A percentile compares a stretch with the other conserved stretches of the same genome.
Evolutionary conservation across 148 eudicot genomes (phyloP).

Genomic region (Agrostemma githago): DNA sequence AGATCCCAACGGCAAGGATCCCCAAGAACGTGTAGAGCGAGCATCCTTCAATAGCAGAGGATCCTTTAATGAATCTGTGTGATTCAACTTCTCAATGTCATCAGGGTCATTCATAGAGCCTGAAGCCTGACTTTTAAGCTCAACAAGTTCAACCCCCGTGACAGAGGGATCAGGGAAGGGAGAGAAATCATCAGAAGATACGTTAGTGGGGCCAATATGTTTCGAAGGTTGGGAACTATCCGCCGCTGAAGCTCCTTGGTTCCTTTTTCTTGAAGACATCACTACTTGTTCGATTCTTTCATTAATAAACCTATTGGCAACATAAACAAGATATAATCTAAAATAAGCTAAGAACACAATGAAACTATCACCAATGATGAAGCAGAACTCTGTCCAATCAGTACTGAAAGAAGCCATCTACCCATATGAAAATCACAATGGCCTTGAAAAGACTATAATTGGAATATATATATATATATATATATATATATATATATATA

Average conservation of each 20-base stretch:
- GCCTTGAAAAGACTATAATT: not conserved
- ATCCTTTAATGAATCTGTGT: constrained; percentile 51
- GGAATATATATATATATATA: too few species aligned
- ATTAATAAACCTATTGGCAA: constrained; percentile 71
- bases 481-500: too few species aligned
- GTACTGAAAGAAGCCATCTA: not conserved
- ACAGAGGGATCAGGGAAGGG: constrained; percentile 67
- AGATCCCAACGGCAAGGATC: constrained; percentile 43
- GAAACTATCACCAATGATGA: constrained; percentile 1
- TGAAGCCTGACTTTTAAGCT: constrained; percentile 46
- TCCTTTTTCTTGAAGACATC: constrained; percentile 44
- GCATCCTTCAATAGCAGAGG: constrained; percentile 80
- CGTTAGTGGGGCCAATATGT: constrained; percentile 40
- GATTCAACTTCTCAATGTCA: constrained; percentile 31
- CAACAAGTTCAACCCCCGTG: constrained; percentile 84
- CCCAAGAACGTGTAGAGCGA: constrained; percentile 73
- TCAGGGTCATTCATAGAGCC: constrained; percentile 29
- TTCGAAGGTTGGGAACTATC: constrained; percentile 33
- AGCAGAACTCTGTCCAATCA: not conserved
- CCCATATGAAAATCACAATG: not conserved
- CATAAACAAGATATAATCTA: constrained; percentile 14
- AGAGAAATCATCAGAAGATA: constrained; percentile 52
- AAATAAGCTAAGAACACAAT: not conserved
- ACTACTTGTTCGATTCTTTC: constrained; percentile 86
- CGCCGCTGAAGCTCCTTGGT: constrained; percentile 41